Conservation (phyloP, 2,329 filamentous ascomycete species). For the Taxawa tesnikishii region DNA sequence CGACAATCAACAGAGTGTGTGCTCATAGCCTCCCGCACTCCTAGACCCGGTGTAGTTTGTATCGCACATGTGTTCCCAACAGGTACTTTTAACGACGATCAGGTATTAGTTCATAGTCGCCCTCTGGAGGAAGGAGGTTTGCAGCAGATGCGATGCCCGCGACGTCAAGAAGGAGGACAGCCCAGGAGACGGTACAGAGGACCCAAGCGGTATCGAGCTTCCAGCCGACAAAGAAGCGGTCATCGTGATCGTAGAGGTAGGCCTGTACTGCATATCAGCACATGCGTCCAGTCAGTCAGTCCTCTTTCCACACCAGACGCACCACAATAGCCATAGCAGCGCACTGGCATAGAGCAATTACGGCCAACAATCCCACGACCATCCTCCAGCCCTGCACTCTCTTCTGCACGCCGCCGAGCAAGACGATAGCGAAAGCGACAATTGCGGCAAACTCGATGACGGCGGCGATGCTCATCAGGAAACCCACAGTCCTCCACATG, state of each 20-base stretch:
- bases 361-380: conserved; percentile 50
- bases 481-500: conserved; percentile 81
- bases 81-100: conserved; percentile 2
- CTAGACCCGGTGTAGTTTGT: no score
- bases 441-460: conserved; percentile 71
- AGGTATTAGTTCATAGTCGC: conserved; percentile 71
- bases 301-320: conserved; percentile 25
- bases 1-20: no score
- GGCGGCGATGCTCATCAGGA: conserved; percentile 72
- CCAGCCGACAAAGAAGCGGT: conserved; percentile 76
- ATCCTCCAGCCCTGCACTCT: conserved; percentile 76
- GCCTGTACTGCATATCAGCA: conserved; percentile 40
- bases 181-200: conserved; percentile 51
- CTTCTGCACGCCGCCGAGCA: conserved; percentile 67
- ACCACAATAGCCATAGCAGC: conserved; percentile 75
- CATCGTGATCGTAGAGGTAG: conserved; percentile 71
- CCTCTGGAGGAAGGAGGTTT: conserved; percentile 62
- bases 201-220: conserved; percentile 67
- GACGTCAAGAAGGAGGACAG: conserved; percentile 38
- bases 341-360: conserved; percentile 59
- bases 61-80: no score
- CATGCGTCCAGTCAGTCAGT: conserved; percentile 3
- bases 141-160: conserved; percentile 53
- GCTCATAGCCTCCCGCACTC: no score
- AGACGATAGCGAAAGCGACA: conserved; percentile 66